A percentile compares a stretch with the other conserved stretches of the same genome.
Evolutionary conservation across 75 land plant genomes (phyloP).

Genomic region (Isoetes taiwanensis): DNA sequence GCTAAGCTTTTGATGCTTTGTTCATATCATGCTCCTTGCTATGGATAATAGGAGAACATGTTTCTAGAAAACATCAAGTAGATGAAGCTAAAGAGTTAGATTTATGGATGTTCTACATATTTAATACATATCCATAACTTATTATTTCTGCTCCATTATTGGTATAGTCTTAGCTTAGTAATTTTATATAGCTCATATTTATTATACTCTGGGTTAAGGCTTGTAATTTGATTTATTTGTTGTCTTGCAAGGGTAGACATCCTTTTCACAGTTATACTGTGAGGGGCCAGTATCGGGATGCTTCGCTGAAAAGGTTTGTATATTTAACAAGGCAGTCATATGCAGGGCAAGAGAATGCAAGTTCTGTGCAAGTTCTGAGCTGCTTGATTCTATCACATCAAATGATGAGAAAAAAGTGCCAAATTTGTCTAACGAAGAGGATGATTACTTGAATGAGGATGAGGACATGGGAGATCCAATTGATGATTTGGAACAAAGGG

Average conservation of each 20-base stretch:
- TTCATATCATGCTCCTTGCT: too few species aligned
- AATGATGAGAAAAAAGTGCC: conserved; percentile 12
- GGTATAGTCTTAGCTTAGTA: not conserved
- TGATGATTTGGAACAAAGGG: not conserved
- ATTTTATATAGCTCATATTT: not conserved
- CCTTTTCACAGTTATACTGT: conserved; percentile 92
- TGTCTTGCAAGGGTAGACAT: conserved; percentile 58
- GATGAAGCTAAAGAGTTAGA: not conserved
- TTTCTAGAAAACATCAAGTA: too few species aligned
- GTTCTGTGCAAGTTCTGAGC: not conserved
- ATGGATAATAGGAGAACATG: too few species aligned
- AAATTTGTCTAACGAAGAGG: not conserved
- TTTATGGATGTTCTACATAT: not conserved
- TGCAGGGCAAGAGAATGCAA: conserved; percentile 7
- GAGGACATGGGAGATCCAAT: not conserved
- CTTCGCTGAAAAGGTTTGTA: not conserved
- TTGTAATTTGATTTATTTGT: not conserved
- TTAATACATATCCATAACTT: not conserved
- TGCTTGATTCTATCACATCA: not conserved
- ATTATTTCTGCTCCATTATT: not conserved
- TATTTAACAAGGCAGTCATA: conserved; percentile 7
- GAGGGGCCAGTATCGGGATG: conserved; percentile 60
- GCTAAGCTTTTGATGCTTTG: too few species aligned
- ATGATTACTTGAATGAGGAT: conserved; percentile 1
- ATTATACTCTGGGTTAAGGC: not conserved